Evolutionary conservation across 2,329 filamentous ascomycete species (phyloP), one percentile per base, ranked within the genome.

Genomic region (Ilyonectria robusta): DNA sequence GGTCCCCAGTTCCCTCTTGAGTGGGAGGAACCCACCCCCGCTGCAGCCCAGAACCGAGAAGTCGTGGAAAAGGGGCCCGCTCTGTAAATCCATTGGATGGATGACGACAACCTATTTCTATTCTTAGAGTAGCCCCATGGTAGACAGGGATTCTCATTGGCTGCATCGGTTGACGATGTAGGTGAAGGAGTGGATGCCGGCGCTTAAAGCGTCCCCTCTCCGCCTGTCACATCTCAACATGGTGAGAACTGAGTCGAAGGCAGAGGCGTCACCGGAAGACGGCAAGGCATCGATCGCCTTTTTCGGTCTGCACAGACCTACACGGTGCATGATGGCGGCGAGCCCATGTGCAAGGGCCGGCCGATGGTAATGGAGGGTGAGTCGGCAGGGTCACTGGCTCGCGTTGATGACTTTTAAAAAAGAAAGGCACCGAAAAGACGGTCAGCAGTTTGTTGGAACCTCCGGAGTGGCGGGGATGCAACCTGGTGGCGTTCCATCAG

Each of bases 171-270:
- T 54, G 59, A 66, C 70, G 53, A 74, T 71, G 72, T 72, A 59
- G 70, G 72, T 68, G 63, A 46, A 67, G 15, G 50, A 65, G 70
- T 75, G 73, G 65, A 61, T 68, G 73, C 55, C 70, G 69, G 73
- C 73, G 73, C 73, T 75, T 75, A 75, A 76, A 66, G 65, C 42
- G 67, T 69, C 62, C 56, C 62, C 64, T n/a, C 65, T 64, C 31
- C 33, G 44, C 42, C 48, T 61, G 59, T 65, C 57, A 65, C 62
- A 62, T 59, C 57, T 37, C 62, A 29, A 46, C 53, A 19, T 26
- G 51, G 51, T 46, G 58, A 65, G 57, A 59, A 53, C 44, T 29
- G 55, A 56, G 51, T 54, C 51, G n/a, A 50, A 35, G 51, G 48
- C 15, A 26, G 51, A 47, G 58, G 15, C 44, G 11, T 66, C 46